A percentile compares a stretch with the other conserved stretches of the same genome.
phyloP scores from a whole-genome alignment of 208 protist genomes.

The Acanthamoeba divionensis region DNA sequence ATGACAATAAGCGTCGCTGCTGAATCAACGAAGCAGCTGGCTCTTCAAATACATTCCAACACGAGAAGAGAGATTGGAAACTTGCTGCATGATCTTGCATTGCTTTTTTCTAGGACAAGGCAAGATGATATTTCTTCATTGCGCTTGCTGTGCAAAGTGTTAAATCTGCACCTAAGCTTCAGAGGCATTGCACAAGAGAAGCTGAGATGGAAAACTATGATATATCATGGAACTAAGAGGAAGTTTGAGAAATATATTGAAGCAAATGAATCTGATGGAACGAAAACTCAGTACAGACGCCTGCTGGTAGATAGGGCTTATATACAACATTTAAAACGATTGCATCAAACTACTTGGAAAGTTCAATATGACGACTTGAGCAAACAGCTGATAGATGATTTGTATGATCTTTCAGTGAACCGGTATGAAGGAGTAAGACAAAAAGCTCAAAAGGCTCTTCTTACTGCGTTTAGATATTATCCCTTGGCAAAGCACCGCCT shows the following conservation, averaged over 20 bases:
- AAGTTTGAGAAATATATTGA: background rate
- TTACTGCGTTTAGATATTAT: background rate
- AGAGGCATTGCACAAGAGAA: slow-evolving; percentile 8
- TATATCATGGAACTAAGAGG: background rate
- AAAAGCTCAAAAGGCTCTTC: slow-evolving; percentile 6
- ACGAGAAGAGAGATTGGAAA: too few species aligned
- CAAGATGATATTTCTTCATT: too few species aligned
- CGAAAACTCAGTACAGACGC: background rate
- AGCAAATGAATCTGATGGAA: background rate
- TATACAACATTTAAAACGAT: background rate
- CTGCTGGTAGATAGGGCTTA: background rate
- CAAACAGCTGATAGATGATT: background rate
- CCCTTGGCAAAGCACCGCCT: background rate
- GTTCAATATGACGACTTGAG: background rate
- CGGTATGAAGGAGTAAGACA: background rate
- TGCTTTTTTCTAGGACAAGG: too few species aligned
- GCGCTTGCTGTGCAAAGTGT: background rate
- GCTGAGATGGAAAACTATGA: background rate
- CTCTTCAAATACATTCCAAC: too few species aligned
- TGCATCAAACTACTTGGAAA: background rate
- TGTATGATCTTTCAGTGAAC: background rate
- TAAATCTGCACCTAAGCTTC: background rate
- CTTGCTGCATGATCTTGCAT: too few species aligned
- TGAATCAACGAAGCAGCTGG: too few species aligned
- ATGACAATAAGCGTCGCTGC: too few species aligned